Evolutionary conservation across 2,329 filamentous ascomycete genomes (phyloP).

Genomic region (Ophiostoma piceae): DNA sequence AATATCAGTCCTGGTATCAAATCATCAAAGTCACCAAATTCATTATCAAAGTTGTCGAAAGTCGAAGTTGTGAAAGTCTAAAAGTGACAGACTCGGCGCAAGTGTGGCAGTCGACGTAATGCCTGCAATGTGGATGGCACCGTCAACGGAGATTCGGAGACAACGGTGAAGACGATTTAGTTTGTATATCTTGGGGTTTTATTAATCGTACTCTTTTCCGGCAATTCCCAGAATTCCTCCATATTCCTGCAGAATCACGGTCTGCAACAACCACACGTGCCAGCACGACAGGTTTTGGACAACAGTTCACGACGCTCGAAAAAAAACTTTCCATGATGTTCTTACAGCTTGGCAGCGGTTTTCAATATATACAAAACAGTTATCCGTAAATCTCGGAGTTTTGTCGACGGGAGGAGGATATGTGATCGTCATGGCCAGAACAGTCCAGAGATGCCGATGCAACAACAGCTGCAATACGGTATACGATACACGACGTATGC

Average conservation of each 20-base stretch:
- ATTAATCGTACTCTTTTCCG: neutral
- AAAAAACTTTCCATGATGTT: neutral
- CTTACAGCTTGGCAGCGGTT: neutral
- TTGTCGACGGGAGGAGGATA: neutral
- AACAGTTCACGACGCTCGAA: neutral
- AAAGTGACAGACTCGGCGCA: neutral
- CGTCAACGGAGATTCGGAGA: neutral
- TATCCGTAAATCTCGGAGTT: neutral
- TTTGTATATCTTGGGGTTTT: neutral
- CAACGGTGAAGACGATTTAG: neutral
- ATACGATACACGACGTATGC: neutral
- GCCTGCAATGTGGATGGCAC: neutral
- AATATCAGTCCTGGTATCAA: neutral
- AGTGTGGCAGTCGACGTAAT: neutral
- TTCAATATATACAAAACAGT: neutral
- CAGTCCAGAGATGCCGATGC: neutral
- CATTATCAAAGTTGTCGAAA: neutral
- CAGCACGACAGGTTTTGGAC: neutral
- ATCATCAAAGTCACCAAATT: too few species aligned
- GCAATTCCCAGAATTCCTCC: neutral
- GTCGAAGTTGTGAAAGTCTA: neutral
- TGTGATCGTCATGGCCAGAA: neutral
- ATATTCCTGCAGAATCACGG: neutral
- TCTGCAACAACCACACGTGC: neutral
- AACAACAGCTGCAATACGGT: neutral